Base-by-base conservation (phyloP, 345 rosid species). In the Cardamine chenopodiifolia region DNA sequence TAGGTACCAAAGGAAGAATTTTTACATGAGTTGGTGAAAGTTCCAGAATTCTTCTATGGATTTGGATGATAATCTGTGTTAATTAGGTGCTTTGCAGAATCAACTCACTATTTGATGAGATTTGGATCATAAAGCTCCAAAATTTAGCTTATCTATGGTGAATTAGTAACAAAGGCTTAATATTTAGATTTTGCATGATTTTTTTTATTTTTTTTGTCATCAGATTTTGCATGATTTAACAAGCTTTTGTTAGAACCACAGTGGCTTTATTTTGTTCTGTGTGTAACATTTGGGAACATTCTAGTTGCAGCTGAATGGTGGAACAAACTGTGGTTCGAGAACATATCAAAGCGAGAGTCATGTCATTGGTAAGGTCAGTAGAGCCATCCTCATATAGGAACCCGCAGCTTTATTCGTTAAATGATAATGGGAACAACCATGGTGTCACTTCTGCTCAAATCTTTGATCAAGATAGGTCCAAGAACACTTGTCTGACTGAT, bases 341-440 rank as follows among this genome's bases (percentile, higher is more conserved):
- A 76, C 73, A 69, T n/a, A 57, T 40, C 59, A 70, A 74, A 74
- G 28, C 65, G 0, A 66, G 71, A 72, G 70, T 70, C 57, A 90
- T 89, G 97, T 88, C 97, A 39, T 57, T 86, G 68, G 85, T 93
- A 66, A 85, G 89, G 66, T 79, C 95, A n/a, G 74, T 79, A 26
- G 89, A 91, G 79, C 83, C 84, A 68, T 81, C 92, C 15, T 40
- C 90, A 19, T 86, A 82, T 66, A 74, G 84, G 80, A 85, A 87
- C 79, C 82, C 86, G 0, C 82, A 85, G 72, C 83, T 83, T 17
- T 88, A 84, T 76, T 61, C 95, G 0, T 76, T 85, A 20, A 86
- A 84, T 54, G 91, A 86, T 37, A 76, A 80, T 74, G 69, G 54
- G 59, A 73, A 79, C 73, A 70, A 56, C 67, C 84, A 66, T 32